phyloP scores from a whole-genome alignment of 306 rosid genomes.

The Trichosanthes truncata region DNA sequence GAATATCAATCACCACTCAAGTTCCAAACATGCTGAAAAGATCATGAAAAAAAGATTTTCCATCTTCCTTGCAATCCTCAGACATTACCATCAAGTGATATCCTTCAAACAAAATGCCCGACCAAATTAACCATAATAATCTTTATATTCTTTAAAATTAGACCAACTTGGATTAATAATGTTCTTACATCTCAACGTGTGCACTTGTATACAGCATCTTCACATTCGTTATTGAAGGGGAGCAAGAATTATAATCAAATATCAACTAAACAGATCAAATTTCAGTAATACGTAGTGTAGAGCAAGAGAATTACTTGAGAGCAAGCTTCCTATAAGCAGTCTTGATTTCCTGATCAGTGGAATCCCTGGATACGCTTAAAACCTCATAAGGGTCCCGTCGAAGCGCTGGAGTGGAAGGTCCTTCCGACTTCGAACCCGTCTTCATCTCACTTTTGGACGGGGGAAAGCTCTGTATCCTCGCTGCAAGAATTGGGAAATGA shows the following conservation, averaged over 20 bases:
- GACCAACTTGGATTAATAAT: background rate
- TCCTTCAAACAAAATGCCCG: background rate
- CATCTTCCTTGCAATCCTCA: background rate
- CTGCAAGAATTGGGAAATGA: background rate
- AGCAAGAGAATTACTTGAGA: slow-evolving; percentile 56
- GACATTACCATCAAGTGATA: background rate
- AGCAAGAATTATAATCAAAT: background rate
- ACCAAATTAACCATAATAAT: background rate
- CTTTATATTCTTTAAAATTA: background rate
- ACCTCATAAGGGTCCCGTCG: slow-evolving; percentile 98
- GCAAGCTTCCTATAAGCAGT: slow-evolving; percentile 91
- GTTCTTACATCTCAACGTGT: background rate
- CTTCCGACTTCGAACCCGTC: slow-evolving; percentile 70
- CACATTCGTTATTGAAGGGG: background rate
- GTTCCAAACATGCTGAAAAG: background rate
- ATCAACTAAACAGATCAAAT: background rate
- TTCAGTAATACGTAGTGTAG: background rate
- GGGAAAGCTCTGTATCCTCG: background rate
- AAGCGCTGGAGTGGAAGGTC: slow-evolving; percentile 62
- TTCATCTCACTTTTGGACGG: slow-evolving; percentile 21
- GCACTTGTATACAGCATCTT: background rate
- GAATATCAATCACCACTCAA: background rate
- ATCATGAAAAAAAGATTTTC: background rate
- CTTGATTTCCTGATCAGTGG: slow-evolving; percentile 87
- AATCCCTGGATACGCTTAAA: slow-evolving; percentile 55